These are phyloP conservation scores for Diaporthe sp. DNA, from an alignment of 2,329 filamentous ascomycete genomes.

Conservation along the genomic window DNA sequence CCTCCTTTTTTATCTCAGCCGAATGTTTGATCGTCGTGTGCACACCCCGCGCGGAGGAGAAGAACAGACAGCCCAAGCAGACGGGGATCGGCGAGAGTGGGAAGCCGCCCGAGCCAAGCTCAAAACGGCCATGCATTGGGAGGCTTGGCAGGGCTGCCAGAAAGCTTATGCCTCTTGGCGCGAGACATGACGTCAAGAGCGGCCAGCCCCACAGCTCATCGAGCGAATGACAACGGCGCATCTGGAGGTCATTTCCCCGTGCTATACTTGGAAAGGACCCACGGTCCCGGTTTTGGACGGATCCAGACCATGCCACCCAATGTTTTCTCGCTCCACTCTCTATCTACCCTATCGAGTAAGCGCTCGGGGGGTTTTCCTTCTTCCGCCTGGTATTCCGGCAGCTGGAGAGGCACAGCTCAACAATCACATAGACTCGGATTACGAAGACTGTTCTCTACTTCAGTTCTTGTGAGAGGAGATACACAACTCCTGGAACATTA, in stretches of 20 bases:
- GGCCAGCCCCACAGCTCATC: neutral
- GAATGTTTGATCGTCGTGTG: neutral
- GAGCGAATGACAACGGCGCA: neutral
- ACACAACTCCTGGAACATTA: neutral
- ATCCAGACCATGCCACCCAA: slow-evolving; percentile 2
- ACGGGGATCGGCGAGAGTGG: neutral
- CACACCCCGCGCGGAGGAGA: neutral
- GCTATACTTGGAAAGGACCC: neutral
- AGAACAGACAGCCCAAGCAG: neutral
- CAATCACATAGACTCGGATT: too few relatives aligned
- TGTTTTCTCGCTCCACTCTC: neutral
- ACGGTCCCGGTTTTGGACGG: neutral
- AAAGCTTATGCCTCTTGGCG: slow-evolving; percentile 6
- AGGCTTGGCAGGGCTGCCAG: slow-evolving; percentile 17
- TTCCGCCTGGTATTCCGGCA: neutral
- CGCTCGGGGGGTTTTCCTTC: neutral
- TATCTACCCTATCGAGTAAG: neutral
- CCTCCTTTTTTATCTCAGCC: too few relatives aligned
- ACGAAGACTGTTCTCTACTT: neutral
- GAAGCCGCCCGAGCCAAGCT: slow-evolving; percentile 16
- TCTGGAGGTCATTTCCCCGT: neutral
- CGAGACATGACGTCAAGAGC: neutral
- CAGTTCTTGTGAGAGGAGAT: neutral
- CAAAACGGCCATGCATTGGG: neutral
- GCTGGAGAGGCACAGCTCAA: neutral